Percentiles rank a stretch among this genome's conserved stretches.
Evolutionary conservation across 257 asterid genomes (phyloP).

Genomic region (Leonotis leonurus): DNA sequence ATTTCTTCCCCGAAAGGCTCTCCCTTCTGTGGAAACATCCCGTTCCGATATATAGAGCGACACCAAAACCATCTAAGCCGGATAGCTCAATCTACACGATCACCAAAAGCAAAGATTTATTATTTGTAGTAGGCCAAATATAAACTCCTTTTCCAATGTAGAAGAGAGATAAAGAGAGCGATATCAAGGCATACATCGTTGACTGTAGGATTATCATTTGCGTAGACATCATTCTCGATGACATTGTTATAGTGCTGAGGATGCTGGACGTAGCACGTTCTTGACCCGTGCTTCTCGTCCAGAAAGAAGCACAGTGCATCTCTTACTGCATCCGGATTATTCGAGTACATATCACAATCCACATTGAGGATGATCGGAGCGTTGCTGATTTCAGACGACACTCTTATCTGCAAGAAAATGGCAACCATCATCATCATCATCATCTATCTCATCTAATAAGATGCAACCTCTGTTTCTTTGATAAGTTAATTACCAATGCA

Average conservation of each 20-base stretch:
- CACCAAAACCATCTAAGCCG: conserved; percentile 49
- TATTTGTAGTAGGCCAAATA: too few relatives aligned
- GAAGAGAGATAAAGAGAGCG: not conserved
- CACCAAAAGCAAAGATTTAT: not conserved
- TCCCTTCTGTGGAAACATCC: conserved; percentile 75
- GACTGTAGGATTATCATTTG: conserved; percentile 19
- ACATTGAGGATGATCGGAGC: conserved; percentile 72
- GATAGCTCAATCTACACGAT: conserved; percentile 50
- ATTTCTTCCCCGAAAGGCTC: conserved; percentile 42
- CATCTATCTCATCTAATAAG: not conserved
- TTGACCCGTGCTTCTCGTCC: conserved; percentile 50
- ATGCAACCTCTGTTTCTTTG: not conserved
- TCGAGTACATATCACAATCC: conserved; percentile 90
- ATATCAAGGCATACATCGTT: conserved; percentile 32
- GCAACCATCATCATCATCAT: not conserved
- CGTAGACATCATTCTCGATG: conserved; percentile 48
- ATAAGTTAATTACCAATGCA: conserved; percentile 34
- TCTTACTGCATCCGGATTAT: conserved; percentile 53
- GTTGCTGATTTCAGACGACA: conserved; percentile 66
- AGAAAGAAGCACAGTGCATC: conserved; percentile 75
- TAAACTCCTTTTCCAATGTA: not conserved
- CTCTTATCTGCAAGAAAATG: conserved; percentile 50
- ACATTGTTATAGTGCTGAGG: conserved; percentile 54
- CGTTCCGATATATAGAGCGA: conserved; percentile 52
- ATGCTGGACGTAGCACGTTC: conserved; percentile 44